Conservation (phyloP, 2,329 filamentous ascomycete genomes). For the Hypoxylon sp. region DNA sequence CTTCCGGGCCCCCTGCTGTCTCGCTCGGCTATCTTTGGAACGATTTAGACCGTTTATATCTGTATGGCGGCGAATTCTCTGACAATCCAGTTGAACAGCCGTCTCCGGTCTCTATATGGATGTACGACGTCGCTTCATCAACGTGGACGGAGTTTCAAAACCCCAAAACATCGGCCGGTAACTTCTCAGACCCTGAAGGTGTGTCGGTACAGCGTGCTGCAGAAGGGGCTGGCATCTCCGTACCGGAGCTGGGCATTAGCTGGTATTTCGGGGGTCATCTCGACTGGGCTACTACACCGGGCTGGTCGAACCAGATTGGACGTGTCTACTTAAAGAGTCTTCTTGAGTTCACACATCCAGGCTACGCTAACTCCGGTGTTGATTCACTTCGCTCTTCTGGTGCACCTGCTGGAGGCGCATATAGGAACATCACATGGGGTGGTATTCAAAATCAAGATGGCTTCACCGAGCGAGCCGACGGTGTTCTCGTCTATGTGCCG, state of each 20-base stretch:
- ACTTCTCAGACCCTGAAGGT: conserved; percentile 70
- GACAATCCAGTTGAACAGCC: conserved; percentile 72
- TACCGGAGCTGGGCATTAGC: conserved; percentile 77
- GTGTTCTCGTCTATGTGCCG: conserved; percentile 79
- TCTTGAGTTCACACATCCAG: conserved; percentile 82
- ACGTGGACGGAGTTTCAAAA: conserved; percentile 74
- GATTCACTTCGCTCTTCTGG: conserved; percentile 66
- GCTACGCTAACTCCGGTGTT: conserved; percentile 75
- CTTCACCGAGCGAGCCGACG: conserved; percentile 82
- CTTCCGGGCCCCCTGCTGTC: conserved; percentile 78
- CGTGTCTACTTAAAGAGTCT: conserved; percentile 81
- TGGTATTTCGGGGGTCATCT: conserved; percentile 87
- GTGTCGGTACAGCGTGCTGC: conserved; percentile 76
- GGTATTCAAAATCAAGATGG: conserved; percentile 75
- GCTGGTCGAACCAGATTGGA: conserved; percentile 76
- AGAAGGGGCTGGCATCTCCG: conserved; percentile 80
- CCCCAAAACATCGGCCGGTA: conserved; percentile 74
- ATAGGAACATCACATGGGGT: conserved; percentile 81
- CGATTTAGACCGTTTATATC: conserved; percentile 76
- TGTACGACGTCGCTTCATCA: conserved; percentile 73
- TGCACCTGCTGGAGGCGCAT: conserved; percentile 74
- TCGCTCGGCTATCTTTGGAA: conserved; percentile 83
- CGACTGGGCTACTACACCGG: conserved; percentile 70
- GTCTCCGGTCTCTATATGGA: conserved; percentile 75
- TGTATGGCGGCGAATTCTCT: conserved; percentile 82